Base-by-base conservation (phyloP, 2,329 filamentous ascomycete genomes). In the Aureobasidium sp. region DNA sequence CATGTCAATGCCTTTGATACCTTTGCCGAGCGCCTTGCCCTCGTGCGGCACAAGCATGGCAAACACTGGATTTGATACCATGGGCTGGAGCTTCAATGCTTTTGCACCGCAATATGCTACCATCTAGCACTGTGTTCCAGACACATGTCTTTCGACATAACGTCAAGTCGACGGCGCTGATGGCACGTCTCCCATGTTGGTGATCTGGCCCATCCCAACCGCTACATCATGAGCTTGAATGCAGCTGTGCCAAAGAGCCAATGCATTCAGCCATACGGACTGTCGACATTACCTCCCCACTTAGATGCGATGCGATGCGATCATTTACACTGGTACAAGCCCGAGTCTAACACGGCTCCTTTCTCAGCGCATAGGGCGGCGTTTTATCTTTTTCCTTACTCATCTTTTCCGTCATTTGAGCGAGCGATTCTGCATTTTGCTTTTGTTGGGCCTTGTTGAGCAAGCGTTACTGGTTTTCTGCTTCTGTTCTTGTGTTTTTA, bases 1-100 rank as follows among this genome's bases (percentile, higher is more conserved):
- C 42, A 82, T 96, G 51, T 84, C 90, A 27, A 82, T 96, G 52
- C 84, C 90, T 25, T 80, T 87, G 45, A 82, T 96, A 49, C 89
- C 91, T 53, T 81, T 97, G 60, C 91, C 92, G 47, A 96, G 90
- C 78, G 89, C 92, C 84, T 80, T 96, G 69, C 86, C 88, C 70
- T 49, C 57, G 8, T 97, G 93, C 76, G 90, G 91, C 69, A 85
- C 91, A 63, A 87, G 87, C 72, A 67, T 72, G 63, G 69, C 73
- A 64, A 71, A 76, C 68, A 80, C 87, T 64, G 87, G 86, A 64
- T 91, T 89, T 78, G 83, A 84, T 68, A 83, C 86, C 67, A 95
- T 95, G 74, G 90, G 89, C 69, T 96, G 91, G 90, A 90, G 88
- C 69, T 91, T 89, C 74, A 88, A 89, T 72, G 90, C 93, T 75